Percentiles rank a stretch among this genome's conserved stretches.
Conservation (phyloP, 139 green algal species). For the Micractinium sp. region DNA sequence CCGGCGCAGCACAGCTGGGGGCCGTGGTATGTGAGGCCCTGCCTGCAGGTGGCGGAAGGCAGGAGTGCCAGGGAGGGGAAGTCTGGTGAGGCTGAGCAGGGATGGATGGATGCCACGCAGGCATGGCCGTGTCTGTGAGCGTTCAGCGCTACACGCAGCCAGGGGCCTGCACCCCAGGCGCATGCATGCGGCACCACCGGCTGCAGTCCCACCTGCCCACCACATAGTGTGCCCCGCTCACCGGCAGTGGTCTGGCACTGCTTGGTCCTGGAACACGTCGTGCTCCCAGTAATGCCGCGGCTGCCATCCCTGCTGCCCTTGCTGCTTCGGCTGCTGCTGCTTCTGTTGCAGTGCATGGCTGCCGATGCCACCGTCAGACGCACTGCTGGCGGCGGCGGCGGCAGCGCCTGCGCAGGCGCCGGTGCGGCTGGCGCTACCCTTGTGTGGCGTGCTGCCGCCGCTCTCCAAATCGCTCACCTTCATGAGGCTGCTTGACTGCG, state of each 20-base stretch:
- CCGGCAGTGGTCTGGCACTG: background rate
- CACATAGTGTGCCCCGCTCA: background rate
- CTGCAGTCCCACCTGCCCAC: background rate
- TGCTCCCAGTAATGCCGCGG: slow-evolving; percentile 12
- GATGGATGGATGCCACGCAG: background rate
- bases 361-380: background rate
- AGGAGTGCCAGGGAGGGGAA: too few species aligned
- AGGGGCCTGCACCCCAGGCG: background rate
- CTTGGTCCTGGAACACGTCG: background rate
- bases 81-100: background rate
- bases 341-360: background rate
- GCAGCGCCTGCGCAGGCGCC: background rate
- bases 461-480: background rate
- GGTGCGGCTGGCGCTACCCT: background rate
- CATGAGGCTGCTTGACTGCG: too few species aligned
- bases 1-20: background rate
- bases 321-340: background rate
- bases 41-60: background rate
- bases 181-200: background rate
- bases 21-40: background rate
- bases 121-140: background rate
- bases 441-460: background rate
- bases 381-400: background rate
- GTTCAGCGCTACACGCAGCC: background rate
- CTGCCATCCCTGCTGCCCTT: background rate